Conservation (phyloP, 116 monocot species). For the Papilionanthe hybrid region DNA sequence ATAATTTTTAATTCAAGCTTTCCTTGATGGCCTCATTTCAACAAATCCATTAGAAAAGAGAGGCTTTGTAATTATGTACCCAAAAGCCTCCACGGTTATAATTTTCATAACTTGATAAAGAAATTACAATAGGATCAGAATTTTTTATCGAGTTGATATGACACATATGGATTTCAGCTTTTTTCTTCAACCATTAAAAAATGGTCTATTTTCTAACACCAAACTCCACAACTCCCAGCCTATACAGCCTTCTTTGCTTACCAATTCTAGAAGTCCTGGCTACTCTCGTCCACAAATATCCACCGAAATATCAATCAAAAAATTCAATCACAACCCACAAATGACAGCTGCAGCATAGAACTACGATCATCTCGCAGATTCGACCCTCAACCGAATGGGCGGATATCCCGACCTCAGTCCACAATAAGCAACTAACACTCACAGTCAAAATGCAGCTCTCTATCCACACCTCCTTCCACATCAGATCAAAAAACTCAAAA, state of each 20-base stretch:
- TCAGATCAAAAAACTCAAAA: not conserved
- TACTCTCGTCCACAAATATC: not conserved
- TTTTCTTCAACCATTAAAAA: not conserved
- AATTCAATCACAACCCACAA: not conserved
- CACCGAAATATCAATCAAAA: not conserved
- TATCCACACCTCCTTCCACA: not conserved
- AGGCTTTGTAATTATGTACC: not conserved
- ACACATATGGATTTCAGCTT: not conserved
- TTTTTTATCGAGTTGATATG: not conserved
- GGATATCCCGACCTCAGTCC: not conserved
- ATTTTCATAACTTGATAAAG: not conserved
- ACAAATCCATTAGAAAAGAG: not conserved
- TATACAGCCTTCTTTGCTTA: not conserved
- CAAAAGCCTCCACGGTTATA: not conserved
- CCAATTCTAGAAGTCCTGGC: too few relatives aligned
- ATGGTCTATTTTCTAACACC: not conserved
- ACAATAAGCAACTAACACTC: not conserved
- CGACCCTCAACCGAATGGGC: not conserved
- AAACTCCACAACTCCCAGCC: not conserved
- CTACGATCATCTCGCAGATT: not conserved
- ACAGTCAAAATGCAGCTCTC: not conserved
- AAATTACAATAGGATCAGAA: not conserved
- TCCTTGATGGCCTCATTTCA: not conserved
- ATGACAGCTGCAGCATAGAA: not conserved
- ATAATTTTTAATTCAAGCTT: not conserved